These are phyloP conservation scores for Stagonosporopsis cucurbitacearum DNA, from an alignment of 2,329 filamentous ascomycete genomes.

Conservation along the genomic window DNA sequence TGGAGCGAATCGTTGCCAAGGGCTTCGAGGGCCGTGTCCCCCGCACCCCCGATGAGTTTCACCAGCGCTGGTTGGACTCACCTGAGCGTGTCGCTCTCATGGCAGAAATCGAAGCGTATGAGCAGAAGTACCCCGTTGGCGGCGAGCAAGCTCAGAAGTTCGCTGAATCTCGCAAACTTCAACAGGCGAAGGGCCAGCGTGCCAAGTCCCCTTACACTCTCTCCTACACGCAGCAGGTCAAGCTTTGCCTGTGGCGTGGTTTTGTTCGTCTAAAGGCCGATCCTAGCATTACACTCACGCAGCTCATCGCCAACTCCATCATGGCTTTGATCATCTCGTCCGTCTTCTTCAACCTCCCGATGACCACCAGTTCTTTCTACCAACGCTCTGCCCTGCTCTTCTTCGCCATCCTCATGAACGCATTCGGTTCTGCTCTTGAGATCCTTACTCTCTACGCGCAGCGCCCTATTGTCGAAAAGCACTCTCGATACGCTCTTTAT, in stretches of 20 bases:
- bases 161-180: constrained; percentile 53
- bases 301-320: constrained; percentile 72
- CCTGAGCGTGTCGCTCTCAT: constrained; percentile 55
- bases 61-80: constrained; percentile 61
- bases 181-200: constrained; percentile 60
- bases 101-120: constrained; percentile 55
- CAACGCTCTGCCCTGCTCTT: constrained; percentile 80
- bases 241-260: constrained; percentile 80
- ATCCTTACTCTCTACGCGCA: constrained; percentile 87
- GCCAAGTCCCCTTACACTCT: constrained; percentile 81
- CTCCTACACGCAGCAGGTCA: constrained; percentile 75
- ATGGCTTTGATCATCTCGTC: constrained; percentile 80
- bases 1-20: constrained; percentile 54
- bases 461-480: constrained; percentile 91
- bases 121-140: constrained; percentile 53
- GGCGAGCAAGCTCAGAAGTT: constrained; percentile 56
- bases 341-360: constrained; percentile 78
- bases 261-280: constrained; percentile 80
- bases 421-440: constrained; percentile 80
- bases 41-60: constrained; percentile 59
- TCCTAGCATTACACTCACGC: constrained; percentile 72
- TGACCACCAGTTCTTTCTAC: constrained; percentile 75
- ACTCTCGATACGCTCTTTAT: constrained; percentile 83
- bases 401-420: constrained; percentile 87
- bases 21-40: constrained; percentile 56